Percentiles rank a stretch among this genome's conserved stretches.
phyloP scores from a whole-genome alignment of 2,329 filamentous ascomycete genomes.

The Aphanoascus verrucosus region DNA sequence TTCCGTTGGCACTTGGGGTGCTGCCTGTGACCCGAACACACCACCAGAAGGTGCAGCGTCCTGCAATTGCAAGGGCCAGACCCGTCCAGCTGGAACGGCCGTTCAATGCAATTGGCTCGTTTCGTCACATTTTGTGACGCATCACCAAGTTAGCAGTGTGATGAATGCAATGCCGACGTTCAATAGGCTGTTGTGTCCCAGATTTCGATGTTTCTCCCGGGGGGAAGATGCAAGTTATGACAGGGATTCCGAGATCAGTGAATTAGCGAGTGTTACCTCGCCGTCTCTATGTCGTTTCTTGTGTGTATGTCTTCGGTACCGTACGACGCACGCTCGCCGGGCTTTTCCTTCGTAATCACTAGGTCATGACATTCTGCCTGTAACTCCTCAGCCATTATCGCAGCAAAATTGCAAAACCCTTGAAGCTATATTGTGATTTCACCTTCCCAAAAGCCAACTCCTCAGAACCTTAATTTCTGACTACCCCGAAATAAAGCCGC shows the following conservation, averaged over 20 bases:
- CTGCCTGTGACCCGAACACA: background rate
- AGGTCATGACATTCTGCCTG: background rate
- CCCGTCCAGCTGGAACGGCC: background rate
- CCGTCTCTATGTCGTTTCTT: background rate
- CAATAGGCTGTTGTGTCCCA: background rate
- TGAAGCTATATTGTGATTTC: background rate
- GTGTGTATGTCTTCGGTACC: too few species aligned
- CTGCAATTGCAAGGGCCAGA: conserved; percentile 8
- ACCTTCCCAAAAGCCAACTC: conserved; percentile 5
- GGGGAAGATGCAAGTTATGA: background rate
- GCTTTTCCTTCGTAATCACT: background rate
- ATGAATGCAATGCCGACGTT: background rate
- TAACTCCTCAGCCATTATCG: too few species aligned
- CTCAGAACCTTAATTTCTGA: background rate
- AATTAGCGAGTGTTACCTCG: conserved; percentile 9
- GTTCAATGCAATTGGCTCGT: background rate
- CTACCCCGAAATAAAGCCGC: background rate
- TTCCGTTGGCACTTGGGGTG: background rate
- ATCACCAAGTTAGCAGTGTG: background rate
- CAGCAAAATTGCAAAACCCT: background rate
- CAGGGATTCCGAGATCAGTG: conserved; percentile 1
- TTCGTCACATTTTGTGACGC: conserved; percentile 2
- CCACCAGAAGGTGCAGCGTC: background rate
- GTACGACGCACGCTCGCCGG: too few species aligned
- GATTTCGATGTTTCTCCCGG: background rate